Evolutionary conservation across 495 filamentous ascomycete species (phyloP).

Genomic region (Penicillium longicatenatum): DNA sequence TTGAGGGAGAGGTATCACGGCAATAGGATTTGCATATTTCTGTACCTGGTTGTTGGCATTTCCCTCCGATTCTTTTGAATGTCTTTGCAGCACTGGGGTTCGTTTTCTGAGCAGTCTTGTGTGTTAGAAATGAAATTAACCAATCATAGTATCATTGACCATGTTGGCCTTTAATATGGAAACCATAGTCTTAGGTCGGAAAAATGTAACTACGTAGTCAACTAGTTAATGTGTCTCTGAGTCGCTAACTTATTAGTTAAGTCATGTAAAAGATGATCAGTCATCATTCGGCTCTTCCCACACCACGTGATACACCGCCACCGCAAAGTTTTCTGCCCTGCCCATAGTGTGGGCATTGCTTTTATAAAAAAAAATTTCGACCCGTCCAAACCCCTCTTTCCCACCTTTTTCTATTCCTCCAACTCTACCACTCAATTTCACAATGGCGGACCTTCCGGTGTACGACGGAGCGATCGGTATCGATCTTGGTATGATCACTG

Average conservation of each 20-base stretch:
- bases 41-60: not conserved
- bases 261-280: not conserved
- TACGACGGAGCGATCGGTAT: conserved; percentile 99
- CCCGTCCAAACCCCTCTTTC: conserved; percentile 26
- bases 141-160: too few relatives aligned
- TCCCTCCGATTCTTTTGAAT: not conserved
- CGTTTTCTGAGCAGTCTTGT: not conserved
- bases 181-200: not conserved
- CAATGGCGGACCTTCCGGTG: conserved; percentile 87
- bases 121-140: not conserved
- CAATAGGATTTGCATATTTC: not conserved
- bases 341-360: conserved; percentile 26
- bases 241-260: too few relatives aligned
- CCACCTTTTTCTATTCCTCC: conserved; percentile 26
- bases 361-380: conserved; percentile 38
- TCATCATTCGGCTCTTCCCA: conserved; percentile 1
- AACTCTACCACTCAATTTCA: conserved; percentile 25
- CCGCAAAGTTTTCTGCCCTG: conserved; percentile 32
- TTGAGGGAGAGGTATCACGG: not conserved
- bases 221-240: not conserved
- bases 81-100: not conserved
- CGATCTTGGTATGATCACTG: conserved; percentile 79
- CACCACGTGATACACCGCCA: conserved; percentile 32
- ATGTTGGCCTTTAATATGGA: not conserved
- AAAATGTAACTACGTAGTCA: too few relatives aligned